phyloP scores from a whole-genome alignment of 805 yeast species.

The Danielia oregonensis region DNA sequence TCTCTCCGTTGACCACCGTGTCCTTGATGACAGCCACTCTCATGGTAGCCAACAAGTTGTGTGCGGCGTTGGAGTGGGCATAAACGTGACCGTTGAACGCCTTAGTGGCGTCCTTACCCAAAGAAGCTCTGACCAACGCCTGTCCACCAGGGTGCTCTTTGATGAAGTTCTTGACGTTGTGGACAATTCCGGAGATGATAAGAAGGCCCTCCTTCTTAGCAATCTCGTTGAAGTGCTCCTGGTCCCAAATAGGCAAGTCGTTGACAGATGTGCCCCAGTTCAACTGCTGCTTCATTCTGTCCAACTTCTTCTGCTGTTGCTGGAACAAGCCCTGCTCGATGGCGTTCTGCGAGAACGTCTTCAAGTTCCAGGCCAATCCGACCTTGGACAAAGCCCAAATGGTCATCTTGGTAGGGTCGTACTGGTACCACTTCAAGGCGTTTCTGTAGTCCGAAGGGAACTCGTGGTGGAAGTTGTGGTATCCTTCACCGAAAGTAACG shows the following conservation, averaged over 20 bases:
- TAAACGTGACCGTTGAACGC: constrained; percentile 87
- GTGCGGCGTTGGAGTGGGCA: constrained; percentile 83
- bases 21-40: constrained; percentile 78
- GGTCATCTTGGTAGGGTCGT: constrained; percentile 72
- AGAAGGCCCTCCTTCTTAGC: constrained; percentile 57
- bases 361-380: constrained; percentile 70
- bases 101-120: constrained; percentile 78
- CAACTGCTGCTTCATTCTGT: constrained; percentile 54
- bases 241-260: constrained; percentile 72
- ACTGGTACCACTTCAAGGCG: constrained; percentile 84
- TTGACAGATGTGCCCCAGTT: constrained; percentile 74
- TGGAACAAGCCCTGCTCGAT: constrained; percentile 79
- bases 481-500: constrained; percentile 86
- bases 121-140: constrained; percentile 63
- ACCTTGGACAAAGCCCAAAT: constrained; percentile 58
- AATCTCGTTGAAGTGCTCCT: constrained; percentile 51
- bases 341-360: constrained; percentile 74
- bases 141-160: constrained; percentile 85
- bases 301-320: constrained; percentile 79
- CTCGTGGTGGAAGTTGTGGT: constrained; percentile 88
- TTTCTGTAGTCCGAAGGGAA: constrained; percentile 88
- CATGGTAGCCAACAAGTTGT: constrained; percentile 75
- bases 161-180: constrained; percentile 65
- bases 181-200: constrained; percentile 75
- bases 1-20: constrained; percentile 52